These are phyloP conservation scores for Diaporthe destruens DNA, from an alignment of 2,329 filamentous ascomycete species.

Conservation along the genomic window DNA sequence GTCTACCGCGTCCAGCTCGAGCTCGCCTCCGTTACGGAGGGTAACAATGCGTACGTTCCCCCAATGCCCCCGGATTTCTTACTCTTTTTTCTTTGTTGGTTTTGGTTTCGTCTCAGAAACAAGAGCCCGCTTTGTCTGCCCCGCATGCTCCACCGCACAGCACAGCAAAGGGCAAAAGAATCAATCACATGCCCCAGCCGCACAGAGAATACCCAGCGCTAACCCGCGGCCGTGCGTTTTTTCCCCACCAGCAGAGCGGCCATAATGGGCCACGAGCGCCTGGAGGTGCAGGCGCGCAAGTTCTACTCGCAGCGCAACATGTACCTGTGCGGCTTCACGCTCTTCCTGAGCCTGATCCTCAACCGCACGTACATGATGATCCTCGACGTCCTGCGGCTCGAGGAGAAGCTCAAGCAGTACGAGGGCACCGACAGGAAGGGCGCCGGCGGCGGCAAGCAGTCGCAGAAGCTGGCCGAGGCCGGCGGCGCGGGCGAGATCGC, in stretches of 20 bases:
- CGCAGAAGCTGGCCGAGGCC: conserved; percentile 77
- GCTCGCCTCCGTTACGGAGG: conserved; percentile 78
- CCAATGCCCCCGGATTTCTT: not conserved
- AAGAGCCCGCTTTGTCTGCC: conserved; percentile 20
- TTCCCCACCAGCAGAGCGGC: conserved; percentile 61
- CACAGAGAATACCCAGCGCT: not conserved
- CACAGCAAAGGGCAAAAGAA: not conserved
- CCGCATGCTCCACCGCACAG: conserved; percentile 10
- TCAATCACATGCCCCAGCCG: not conserved
- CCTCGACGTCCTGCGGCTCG: conserved; percentile 88
- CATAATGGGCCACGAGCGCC: conserved; percentile 90
- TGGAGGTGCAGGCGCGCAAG: conserved; percentile 99
- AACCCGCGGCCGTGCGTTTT: conserved; percentile 40
- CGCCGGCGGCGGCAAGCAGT: conserved; percentile 77
- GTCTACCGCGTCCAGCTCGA: conserved; percentile 98
- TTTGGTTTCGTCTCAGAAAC: not conserved
- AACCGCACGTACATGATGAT: conserved; percentile 99
- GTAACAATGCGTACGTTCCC: conserved; percentile 60
- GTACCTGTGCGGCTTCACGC: conserved; percentile 99
- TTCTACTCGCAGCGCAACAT: conserved; percentile 99
- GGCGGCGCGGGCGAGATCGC: conserved; percentile 83
- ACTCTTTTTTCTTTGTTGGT: not conserved
- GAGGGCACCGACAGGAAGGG: conserved; percentile 71
- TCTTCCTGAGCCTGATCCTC: conserved; percentile 97
- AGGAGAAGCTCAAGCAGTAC: conserved; percentile 89